Conservation (phyloP, 495 filamentous ascomycete genomes). For the Hypoxylon lienhwacheense region DNA sequence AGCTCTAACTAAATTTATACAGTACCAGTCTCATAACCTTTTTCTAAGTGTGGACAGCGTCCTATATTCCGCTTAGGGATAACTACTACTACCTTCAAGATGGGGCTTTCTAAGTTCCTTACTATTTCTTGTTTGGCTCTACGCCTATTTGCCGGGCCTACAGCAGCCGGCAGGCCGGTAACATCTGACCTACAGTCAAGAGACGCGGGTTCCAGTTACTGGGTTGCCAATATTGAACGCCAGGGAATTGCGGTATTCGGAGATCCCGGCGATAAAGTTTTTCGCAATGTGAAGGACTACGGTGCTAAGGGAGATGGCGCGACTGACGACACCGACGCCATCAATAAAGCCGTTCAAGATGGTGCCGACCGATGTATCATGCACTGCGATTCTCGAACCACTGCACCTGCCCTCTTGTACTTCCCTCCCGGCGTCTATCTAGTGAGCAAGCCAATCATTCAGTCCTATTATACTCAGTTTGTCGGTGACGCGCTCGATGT, state of each 20-base stretch:
- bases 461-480: constrained; percentile 80
- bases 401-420: constrained; percentile 72
- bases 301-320: constrained; percentile 76
- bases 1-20: constrained; percentile 13
- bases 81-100: constrained; percentile 49
- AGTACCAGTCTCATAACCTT: constrained; percentile 13
- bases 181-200: constrained; percentile 27
- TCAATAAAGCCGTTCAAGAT: constrained; percentile 79
- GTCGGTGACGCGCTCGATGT: constrained; percentile 69
- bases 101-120: constrained; percentile 46
- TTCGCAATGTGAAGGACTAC: constrained; percentile 85
- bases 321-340: constrained; percentile 86
- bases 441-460: constrained; percentile 67
- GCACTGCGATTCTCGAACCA: constrained; percentile 81
- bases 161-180: constrained; percentile 36
- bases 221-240: constrained; percentile 72
- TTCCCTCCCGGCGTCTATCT: constrained; percentile 80
- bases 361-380: constrained; percentile 71
- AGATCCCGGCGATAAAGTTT: constrained; percentile 67
- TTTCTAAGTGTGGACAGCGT: constrained; percentile 11
- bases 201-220: constrained; percentile 57
- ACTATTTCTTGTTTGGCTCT: constrained; percentile 42
- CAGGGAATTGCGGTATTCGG: constrained; percentile 68
- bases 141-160: constrained; percentile 39
- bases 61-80: constrained; percentile 31